A percentile compares a stretch with the other conserved stretches of the same genome.
Evolutionary conservation across 2,329 filamentous ascomycete genomes (phyloP).

Genomic region (Pyrenophora teres): DNA sequence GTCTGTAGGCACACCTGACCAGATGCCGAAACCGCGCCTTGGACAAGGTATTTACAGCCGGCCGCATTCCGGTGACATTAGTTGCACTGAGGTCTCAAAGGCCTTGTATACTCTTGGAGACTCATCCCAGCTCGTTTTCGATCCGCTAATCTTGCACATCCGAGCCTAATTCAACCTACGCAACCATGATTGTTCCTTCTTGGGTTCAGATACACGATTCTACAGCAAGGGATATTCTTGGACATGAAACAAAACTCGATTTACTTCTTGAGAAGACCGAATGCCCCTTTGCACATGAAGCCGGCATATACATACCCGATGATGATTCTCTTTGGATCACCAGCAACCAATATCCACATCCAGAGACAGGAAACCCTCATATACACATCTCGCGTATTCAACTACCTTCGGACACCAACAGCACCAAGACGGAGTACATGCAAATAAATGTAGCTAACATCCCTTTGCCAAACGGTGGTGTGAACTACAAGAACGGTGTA

Average conservation of each 20-base stretch:
- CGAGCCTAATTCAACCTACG: not conserved
- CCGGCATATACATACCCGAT: conserved; percentile 44
- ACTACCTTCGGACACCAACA: conserved; percentile 7
- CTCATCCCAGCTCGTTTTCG: not conserved
- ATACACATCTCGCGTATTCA: conserved; percentile 24
- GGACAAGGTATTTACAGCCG: not conserved
- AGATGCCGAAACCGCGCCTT: not conserved
- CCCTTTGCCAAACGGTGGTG: conserved; percentile 33
- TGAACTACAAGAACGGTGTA: conserved; percentile 37
- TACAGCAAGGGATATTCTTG: conserved; percentile 13
- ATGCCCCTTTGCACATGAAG: conserved; percentile 66
- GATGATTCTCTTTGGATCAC: conserved; percentile 47
- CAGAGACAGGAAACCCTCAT: conserved; percentile 17
- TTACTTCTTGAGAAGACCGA: conserved; percentile 57
- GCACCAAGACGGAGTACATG: conserved; percentile 3
- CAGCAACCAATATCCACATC: conserved; percentile 40
- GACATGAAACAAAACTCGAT: conserved; percentile 13
- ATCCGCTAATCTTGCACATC: not conserved
- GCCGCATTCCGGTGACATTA: not conserved
- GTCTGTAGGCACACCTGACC: not conserved
- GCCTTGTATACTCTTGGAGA: not conserved
- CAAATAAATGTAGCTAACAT: conserved; percentile 13
- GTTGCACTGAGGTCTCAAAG: not conserved
- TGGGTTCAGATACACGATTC: conserved; percentile 12
- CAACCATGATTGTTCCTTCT: conserved; percentile 3